Evolutionary conservation across 1,284 basidiomycete species (phyloP).

Genomic region (Porphyrellus sp.): DNA sequence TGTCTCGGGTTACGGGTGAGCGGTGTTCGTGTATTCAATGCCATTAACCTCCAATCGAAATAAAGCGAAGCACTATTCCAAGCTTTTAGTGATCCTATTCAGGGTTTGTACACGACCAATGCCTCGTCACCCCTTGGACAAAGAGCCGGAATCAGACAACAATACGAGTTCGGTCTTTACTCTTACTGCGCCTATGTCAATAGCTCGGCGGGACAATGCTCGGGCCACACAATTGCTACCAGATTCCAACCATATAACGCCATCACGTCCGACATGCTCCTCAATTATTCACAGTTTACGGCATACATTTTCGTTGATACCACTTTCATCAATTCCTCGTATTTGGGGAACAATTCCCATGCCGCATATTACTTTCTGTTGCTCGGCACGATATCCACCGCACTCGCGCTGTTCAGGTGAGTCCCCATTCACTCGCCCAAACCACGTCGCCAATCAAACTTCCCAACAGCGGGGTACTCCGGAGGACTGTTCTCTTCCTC

Average conservation of each 20-base stretch:
- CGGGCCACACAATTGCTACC: constrained; percentile 55
- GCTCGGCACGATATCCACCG: constrained; percentile 65
- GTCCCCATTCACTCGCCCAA: constrained; percentile 18
- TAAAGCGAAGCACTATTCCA: constrained; percentile 48
- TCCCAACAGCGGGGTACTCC: constrained; percentile 56
- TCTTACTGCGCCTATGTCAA: constrained; percentile 71
- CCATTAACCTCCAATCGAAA: constrained; percentile 11
- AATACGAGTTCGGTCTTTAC: constrained; percentile 76
- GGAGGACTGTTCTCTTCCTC: constrained; percentile 64
- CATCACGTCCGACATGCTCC: constrained; percentile 62
- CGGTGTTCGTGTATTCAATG: constrained; percentile 5
- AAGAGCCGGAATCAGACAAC: constrained; percentile 59
- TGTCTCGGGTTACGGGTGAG: constrained; percentile 66
- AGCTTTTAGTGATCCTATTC: constrained; percentile 56
- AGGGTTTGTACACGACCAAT: constrained; percentile 67
- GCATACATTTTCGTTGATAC: constrained; percentile 49
- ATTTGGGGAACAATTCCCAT: constrained; percentile 59
- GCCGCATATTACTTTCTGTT: constrained; percentile 75
- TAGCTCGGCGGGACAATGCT: constrained; percentile 57
- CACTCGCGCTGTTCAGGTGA: constrained; percentile 59
- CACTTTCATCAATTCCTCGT: constrained; percentile 59
- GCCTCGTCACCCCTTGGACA: constrained; percentile 57
- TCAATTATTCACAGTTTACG: constrained; percentile 59
- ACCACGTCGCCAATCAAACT: constrained; percentile 8
- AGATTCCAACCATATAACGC: constrained; percentile 59